A percentile compares a stretch with the other conserved stretches of the same genome.
Evolutionary conservation across 495 filamentous ascomycete genomes (phyloP).

Genomic region (Aspergillus olivimuriae): DNA sequence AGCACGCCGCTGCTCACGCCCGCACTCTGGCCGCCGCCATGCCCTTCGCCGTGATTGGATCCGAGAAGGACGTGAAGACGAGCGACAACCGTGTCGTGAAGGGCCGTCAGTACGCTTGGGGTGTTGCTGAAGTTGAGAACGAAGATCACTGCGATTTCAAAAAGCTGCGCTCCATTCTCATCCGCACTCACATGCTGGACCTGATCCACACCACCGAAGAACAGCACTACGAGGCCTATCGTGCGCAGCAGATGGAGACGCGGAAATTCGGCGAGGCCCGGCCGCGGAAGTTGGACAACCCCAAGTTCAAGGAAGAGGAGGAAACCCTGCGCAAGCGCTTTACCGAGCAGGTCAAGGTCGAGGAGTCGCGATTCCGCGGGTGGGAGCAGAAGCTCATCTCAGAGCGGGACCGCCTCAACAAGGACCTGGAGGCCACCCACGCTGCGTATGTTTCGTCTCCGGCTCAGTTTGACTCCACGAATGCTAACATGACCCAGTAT

Average conservation of each 20-base stretch:
- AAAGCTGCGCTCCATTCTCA: slow-evolving; percentile 97
- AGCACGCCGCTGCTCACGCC: slow-evolving; percentile 88
- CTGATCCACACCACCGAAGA: slow-evolving; percentile 99
- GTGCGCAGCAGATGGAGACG: slow-evolving; percentile 99
- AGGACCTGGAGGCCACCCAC: slow-evolving; percentile 95
- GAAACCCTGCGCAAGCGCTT: slow-evolving; percentile 96
- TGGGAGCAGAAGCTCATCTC: slow-evolving; percentile 99
- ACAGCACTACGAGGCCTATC: slow-evolving; percentile 97
- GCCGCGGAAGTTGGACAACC: slow-evolving; percentile 96
- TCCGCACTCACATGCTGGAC: slow-evolving; percentile 99
- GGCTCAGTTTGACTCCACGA: background rate
- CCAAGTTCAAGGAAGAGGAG: slow-evolving; percentile 99
- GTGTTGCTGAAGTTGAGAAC: slow-evolving; percentile 98
- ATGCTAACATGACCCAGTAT: slow-evolving; percentile 51
- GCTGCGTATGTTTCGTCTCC: slow-evolving; percentile 70
- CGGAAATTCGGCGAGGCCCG: slow-evolving; percentile 97
- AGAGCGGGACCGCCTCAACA: slow-evolving; percentile 97
- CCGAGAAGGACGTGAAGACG: slow-evolving; percentile 98
- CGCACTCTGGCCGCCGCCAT: slow-evolving; percentile 91
- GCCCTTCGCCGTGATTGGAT: slow-evolving; percentile 98
- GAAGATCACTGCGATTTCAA: slow-evolving; percentile 99
- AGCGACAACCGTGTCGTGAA: slow-evolving; percentile 92
- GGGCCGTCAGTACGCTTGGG: slow-evolving; percentile 98
- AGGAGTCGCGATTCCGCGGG: slow-evolving; percentile 96
- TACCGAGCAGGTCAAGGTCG: slow-evolving; percentile 99